Evolutionary conservation across 345 rosid genomes (phyloP).

Genomic region (Camelina sativa): DNA sequence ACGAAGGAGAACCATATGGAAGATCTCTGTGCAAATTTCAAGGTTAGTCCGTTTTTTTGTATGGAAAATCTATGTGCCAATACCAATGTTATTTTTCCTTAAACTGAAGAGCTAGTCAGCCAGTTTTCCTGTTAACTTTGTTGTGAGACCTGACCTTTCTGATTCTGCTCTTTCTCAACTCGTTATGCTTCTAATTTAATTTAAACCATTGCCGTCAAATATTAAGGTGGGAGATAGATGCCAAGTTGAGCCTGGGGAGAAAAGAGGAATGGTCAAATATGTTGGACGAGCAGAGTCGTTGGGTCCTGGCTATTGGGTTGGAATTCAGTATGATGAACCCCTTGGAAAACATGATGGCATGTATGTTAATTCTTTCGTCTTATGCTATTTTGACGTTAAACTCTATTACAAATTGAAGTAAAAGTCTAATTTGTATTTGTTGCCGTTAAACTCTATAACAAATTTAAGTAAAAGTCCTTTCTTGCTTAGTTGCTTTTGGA

Average conservation of each 20-base stretch:
- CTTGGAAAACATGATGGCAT: constrained; percentile 95
- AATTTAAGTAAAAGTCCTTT: background rate
- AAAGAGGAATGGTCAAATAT: constrained; percentile 86
- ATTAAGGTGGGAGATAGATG: constrained; percentile 84
- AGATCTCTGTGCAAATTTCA: constrained; percentile 69
- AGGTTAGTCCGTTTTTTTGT: constrained; percentile 55
- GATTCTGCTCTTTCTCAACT: background rate
- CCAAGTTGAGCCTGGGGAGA: constrained; percentile 90
- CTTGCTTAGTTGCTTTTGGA: constrained; percentile 23
- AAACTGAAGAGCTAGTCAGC: constrained; percentile 1
- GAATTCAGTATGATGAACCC: constrained; percentile 94
- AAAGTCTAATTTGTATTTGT: no score
- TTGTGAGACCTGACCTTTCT: constrained; percentile 22
- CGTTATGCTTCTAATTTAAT: constrained; percentile 1
- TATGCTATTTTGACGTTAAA: constrained; percentile 12
- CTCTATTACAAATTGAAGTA: background rate
- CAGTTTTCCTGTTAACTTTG: constrained; percentile 8
- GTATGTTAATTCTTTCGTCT: constrained; percentile 50
- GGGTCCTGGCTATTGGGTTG: constrained; percentile 92
- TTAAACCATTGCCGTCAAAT: constrained; percentile 6
- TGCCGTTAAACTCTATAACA: constrained; percentile 5
- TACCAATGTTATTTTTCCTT: constrained; percentile 58
- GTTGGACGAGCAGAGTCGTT: constrained; percentile 80
- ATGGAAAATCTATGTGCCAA: constrained; percentile 75
- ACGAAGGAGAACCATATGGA: constrained; percentile 68